Evolutionary conservation across 768 basidiomycete species (phyloP), one percentile per base, ranked within the genome.

Genomic region (Tephrocybe rancida): DNA sequence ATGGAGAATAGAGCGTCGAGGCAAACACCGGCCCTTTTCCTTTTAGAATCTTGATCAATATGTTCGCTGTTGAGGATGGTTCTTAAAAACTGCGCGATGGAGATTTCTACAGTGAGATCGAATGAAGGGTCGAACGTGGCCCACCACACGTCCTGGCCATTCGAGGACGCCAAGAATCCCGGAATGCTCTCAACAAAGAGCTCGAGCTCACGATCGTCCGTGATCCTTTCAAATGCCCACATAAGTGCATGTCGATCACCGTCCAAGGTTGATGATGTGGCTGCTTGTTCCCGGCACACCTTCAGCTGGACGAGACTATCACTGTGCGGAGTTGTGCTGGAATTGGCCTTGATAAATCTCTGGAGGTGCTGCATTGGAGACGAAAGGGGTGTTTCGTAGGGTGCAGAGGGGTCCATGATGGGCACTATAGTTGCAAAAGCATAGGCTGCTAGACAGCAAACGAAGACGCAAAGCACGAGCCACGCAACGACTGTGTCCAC

Each of bases 161-260:
- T 44, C 5, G 0, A 3, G 2, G 55, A 56, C 13, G 25, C 25
- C 30, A 56, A 25, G 30, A 56, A 50, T 4, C 55, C 55, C 7
- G 55, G 55, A 2, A 56, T 47, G 39, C 49, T 56, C 18, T 42
- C 45, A 2, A 56, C 10, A n/a, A 56, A 51, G 2, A 13, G 18
- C n/a, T 56, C 44, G 2, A 56, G 22, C 22, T 51, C 44, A 16
- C 24, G 25, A 18, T 51, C 55, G 29, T 32, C 39, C 24, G 45
- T 48, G 7, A 47, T 54, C 52, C 19, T 54, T 3, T 30, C 18
- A 5, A 13, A 29, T 27, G 44, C 30, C 55, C 55, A 56, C 0
- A 24, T n/a, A 22, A 56, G 37, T 21, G 24, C 39, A 9, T 30
- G 26, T 2, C 21, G 22, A 22, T 46, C 38, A 29, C 55, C 1